Evolutionary conservation across 1,139 yeast genomes (phyloP).

Genomic region (Yarrowia galli): DNA sequence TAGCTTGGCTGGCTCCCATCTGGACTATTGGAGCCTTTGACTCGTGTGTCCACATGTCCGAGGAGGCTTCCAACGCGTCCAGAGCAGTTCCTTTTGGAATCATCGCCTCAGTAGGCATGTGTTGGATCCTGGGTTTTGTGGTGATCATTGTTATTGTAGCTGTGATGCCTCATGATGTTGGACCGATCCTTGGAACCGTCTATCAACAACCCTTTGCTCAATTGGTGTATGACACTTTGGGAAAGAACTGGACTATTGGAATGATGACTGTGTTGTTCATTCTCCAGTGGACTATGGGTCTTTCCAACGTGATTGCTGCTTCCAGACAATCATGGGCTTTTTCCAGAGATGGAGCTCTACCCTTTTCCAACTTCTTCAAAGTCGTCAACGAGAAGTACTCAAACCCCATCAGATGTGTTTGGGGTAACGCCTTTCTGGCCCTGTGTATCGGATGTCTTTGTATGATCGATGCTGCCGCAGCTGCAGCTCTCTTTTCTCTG

Average conservation of each 20-base stretch:
- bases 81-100: conserved; percentile 74
- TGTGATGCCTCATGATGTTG: conserved; percentile 62
- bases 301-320: conserved; percentile 74
- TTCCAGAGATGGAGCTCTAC: conserved; percentile 88
- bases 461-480: conserved; percentile 58
- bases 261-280: conserved; percentile 47
- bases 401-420: conserved; percentile 56
- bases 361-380: conserved; percentile 62
- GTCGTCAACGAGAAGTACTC: conserved; percentile 60
- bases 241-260: conserved; percentile 66
- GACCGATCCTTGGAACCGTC: conserved; percentile 50
- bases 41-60: conserved; percentile 72
- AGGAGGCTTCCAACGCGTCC: conserved; percentile 71
- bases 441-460: not conserved
- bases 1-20: conserved; percentile 67
- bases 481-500: conserved; percentile 65
- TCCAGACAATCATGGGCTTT: conserved; percentile 87
- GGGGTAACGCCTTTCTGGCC: conserved; percentile 5
- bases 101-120: conserved; percentile 60
- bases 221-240: conserved; percentile 67
- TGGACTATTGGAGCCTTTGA: conserved; percentile 62
- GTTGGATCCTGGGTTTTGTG: conserved; percentile 68
- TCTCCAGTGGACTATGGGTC: conserved; percentile 64
- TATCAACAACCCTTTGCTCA: conserved; percentile 59
- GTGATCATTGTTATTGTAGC: conserved; percentile 63